Evolutionary conservation across 2,329 filamentous ascomycete genomes (phyloP), one percentile per base, ranked within the genome.

Genomic region (Alternaria burnsii): DNA sequence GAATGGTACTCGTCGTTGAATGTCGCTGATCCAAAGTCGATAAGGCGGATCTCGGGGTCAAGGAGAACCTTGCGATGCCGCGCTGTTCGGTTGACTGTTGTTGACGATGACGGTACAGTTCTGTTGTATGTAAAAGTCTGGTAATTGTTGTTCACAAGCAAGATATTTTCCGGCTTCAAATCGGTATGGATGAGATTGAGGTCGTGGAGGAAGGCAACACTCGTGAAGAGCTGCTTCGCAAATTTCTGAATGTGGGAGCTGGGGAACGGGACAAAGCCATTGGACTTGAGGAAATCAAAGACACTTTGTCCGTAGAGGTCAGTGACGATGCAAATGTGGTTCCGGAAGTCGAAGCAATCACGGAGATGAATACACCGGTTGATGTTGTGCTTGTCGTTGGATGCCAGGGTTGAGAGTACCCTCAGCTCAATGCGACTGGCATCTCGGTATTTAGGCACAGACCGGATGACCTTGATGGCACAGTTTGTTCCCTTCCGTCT

Each of bases 221-320:
- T 98, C n/a, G 94, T 98, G 63, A 99, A 91, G 16, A 99, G 84
- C 77, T 99, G 95, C 51, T 94, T 89, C 48, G 95, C 95, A 83
- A 99, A 98, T 76, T 88, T 94, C 79, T 98, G 95, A 60, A 99
- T 99, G 79, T 99, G 95, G 68, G 94, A 97, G 83, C 96, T 98
- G 12, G 95, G 95, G 74, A 99, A 99, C 0, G 95, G 95, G 18
- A 97, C 93, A 75, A 99, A 99, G 66, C 88, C 87, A 75, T 98
- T 98, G 73, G 90, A 89, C 82, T 99, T 99, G 48, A 99, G 85
- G 71, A 99, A 99, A 80, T 99, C 95, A 77, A 99, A 99, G 53
- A 99, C 94, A 72, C 94, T 98, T 75, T 97, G 94, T 48, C 94
- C 94, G 32, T 98, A 87, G 16, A 91, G 80, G 75, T 90, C 88